Evolutionary conservation across 331 rosid genomes (phyloP), one percentile per base, ranked within the genome.

Genomic region (Ulmus americana): DNA sequence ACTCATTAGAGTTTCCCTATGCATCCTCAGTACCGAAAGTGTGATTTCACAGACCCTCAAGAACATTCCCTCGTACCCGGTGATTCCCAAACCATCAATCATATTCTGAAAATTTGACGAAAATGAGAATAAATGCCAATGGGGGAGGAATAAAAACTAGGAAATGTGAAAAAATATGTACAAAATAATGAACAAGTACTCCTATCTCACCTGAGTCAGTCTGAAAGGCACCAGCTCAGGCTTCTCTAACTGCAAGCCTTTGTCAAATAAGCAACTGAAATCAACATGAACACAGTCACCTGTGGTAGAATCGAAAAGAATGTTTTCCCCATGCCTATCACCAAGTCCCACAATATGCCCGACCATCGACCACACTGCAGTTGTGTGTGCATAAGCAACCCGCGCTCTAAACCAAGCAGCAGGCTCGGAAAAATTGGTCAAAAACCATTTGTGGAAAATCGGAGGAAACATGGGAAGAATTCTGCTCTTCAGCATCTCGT

Each of bases 331-430:
- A 5, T 92, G 98, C 61, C 97, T 79, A 49, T 92, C 97, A 72
- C 98, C 98, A 62, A 92, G 82, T 62, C 98, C 98, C 72, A 92
- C 98, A 59, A 92, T 89, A 74, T 89, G 98, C 66, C 98, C 98
- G 67, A 92, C 98, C 97, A 92, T 92, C 67, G 95, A 92, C 98
- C 95, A 92, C 68, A 92, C 98, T 62, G 98, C 98, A 69, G 97
- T 87, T 10, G 98, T 89, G 78, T 92, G 95, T 55, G 98, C 97
- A 87, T 85, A 89, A 41, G 95, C 95, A 77, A 89, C 79, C 57
- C 97, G 91, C 6, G 95, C 97, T 72, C 97, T 82, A 79, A 89
- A 92, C 98, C 98, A 92, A 65, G 98, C 97, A 70, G 95, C 95
- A 41, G 98, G 98, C 87, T 92, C 98, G 65, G 97, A 89, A 80